Base-by-base conservation (phyloP, 371 early-diverging fungal genomes). In the Mucor racemosus region DNA sequence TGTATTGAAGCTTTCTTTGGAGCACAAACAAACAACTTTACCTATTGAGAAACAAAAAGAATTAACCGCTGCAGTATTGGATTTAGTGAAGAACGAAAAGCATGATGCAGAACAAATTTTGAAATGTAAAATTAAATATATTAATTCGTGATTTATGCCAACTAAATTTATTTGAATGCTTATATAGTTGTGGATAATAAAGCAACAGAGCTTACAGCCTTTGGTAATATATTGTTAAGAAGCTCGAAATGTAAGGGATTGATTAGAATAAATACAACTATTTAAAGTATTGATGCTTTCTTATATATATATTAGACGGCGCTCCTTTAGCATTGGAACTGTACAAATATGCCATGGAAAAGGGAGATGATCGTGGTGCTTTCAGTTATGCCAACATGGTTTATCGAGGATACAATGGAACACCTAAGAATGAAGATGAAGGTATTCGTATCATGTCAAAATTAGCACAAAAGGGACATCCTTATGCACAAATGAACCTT, bases 341-440 rank as follows among this genome's bases (percentile, higher is more conserved):
- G 4, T 84, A 84, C 56, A 67, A 63, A 65, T 60, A 60, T 39
- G 76, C 80, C 0, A 84, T 81, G 84, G 70, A 75, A 19, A 56
- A 60, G 7, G 84, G 84, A 7, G 82, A 84, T 40, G 80, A 80
- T 60, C 68, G 72, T 19, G 84, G 79, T 5, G 74, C 78, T 40
- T 84, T 77, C 56, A 81, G 82, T 69, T 84, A 76, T 62, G 82
- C 84, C 10, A 84, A 67, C 44, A 80, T 84, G 79, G 34, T 81
- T 13, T 76, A 80, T 55, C 57, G 78, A 56, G 81, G 80, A 7
- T 75, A 78, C 33, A 56, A 71, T 1, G 80, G 80, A 4, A 74
- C 69, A n/a, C 61, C 68, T 8, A 78, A 76, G 38, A 66, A 81
- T 36, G 77, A 76, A 60, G 74, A 73, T 5, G 56, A 68, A 17